These are phyloP conservation scores for Cladobotryum mycophilum DNA, from an alignment of 2,329 filamentous ascomycete species.

Conservation along the genomic window DNA sequence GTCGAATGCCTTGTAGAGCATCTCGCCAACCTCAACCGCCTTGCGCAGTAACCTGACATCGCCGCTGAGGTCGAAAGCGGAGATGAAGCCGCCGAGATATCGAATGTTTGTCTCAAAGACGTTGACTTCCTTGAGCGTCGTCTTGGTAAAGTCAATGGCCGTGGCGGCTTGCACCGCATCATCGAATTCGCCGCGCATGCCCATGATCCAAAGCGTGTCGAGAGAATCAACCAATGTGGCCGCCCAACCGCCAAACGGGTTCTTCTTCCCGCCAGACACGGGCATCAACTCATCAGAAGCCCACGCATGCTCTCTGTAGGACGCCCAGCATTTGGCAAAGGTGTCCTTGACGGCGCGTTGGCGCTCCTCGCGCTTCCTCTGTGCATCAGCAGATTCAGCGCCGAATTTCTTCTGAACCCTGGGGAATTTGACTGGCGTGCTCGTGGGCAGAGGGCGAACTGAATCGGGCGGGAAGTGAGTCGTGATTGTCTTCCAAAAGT, in stretches of 20 bases:
- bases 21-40: constrained; percentile 44
- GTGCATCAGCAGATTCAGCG: constrained; percentile 15
- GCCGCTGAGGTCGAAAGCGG: constrained; percentile 44
- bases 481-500: constrained; percentile 23
- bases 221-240: constrained; percentile 55
- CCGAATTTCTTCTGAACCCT: constrained; percentile 27
- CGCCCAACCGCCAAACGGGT: constrained; percentile 48
- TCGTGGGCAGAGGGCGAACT: constrained; percentile 26
- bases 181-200: constrained; percentile 48
- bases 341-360: constrained; percentile 35
- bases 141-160: constrained; percentile 45
- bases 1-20: constrained; percentile 47
- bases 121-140: constrained; percentile 36
- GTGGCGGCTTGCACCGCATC: constrained; percentile 43
- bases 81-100: constrained; percentile 46
- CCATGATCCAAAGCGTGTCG: constrained; percentile 60
- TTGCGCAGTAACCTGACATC: constrained; percentile 39
- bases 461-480: constrained; percentile 22
- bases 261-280: constrained; percentile 39
- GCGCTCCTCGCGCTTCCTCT: constrained; percentile 16
- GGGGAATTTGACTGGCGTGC: constrained; percentile 23
- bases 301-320: constrained; percentile 49
- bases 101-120: constrained; percentile 51
- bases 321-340: constrained; percentile 41
- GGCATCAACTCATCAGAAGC: constrained; percentile 46